A percentile compares a stretch with the other conserved stretches of the same genome.
phyloP scores from a whole-genome alignment of 2,329 filamentous ascomycete species.

The Scedosporium minutisporum region DNA sequence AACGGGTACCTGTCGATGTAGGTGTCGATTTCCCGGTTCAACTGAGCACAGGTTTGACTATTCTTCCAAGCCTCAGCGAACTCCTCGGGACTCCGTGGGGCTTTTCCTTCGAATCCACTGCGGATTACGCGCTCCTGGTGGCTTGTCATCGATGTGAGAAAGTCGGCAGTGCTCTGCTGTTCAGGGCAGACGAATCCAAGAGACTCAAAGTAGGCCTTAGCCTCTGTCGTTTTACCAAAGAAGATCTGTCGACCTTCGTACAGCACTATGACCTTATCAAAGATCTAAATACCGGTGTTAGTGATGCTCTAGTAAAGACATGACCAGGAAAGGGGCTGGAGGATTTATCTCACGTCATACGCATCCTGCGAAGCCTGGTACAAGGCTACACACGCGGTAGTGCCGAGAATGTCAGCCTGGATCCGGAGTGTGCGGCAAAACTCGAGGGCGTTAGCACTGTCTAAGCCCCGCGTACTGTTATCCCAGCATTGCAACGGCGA shows the following conservation, averaged over 20 bases:
- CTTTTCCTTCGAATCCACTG: constrained; percentile 22
- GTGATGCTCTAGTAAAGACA: too few relatives aligned
- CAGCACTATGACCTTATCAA: constrained; percentile 59
- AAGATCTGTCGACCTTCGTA: constrained; percentile 60
- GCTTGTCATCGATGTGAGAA: constrained; percentile 48
- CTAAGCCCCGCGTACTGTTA: constrained; percentile 43
- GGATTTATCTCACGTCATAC: constrained; percentile 31
- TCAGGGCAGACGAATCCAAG: constrained; percentile 57
- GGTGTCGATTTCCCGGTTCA: constrained; percentile 19
- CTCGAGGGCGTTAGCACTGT: constrained; percentile 42
- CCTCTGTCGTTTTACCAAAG: constrained; percentile 51
- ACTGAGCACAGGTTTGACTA: constrained; percentile 15
- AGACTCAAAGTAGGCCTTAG: constrained; percentile 52
- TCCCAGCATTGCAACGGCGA: constrained; percentile 22
- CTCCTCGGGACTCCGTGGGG: constrained; percentile 26
- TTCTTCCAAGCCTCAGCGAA: constrained; percentile 26
- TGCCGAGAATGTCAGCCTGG: constrained; percentile 34
- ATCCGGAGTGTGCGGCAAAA: constrained; percentile 44
- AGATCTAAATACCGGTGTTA: constrained; percentile 28
- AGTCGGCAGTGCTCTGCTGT: constrained; percentile 64
- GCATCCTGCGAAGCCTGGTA: constrained; percentile 47
- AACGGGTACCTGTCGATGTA: constrained; percentile 16
- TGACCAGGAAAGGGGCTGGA: too few relatives aligned
- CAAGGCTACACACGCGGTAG: constrained; percentile 27
- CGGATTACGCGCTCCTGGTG: constrained; percentile 23